Evolutionary conservation across 2,329 filamentous ascomycete genomes (phyloP), one percentile per base, ranked within the genome.

Genomic region (Aureobasidium zeae): DNA sequence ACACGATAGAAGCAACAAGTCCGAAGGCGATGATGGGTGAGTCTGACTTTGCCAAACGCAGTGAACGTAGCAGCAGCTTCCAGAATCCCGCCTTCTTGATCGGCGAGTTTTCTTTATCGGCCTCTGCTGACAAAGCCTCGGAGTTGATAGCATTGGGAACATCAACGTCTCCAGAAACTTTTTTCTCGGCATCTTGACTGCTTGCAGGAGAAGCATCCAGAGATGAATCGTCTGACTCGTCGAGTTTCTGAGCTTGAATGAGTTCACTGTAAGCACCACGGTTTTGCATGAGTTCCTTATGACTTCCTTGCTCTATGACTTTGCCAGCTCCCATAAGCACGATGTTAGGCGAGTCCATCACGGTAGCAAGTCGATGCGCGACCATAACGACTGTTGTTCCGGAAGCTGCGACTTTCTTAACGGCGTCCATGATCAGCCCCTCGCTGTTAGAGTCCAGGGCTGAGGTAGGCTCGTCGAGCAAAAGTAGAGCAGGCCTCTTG

Each of bases 321-420:
- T 60, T 73, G 20, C 80, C 77, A 47, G 81, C 74, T 11, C 80
- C 79, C 43, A 89, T 73, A 1, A 89, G 82, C 51, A 83, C 85
- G 25, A 88, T 86, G n/a, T 80, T 67, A 57, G 89, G 79, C 1
- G 85, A 82, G 51, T 86, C 82, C 57, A 84, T 81, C 11, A 88
- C 79, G 2, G 82, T 89, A 0, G 81, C 81, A 25, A 89, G 67
- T 11, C 84, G 71, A 58, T 89, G 85, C 0, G 85, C 84, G 13
- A 91, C 82, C 17, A 84, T 62, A 38, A 62, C 79, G 1, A 91
- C 70, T 48, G 83, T 84, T 1, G 83, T 74, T 38, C 66, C 63
- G 11, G 56, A 55, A 20, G 57, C 55, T 1, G 64, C 61, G n/a
- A 64, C 64, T 11, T 55, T 57, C 20, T 62, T 63, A 11, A 70